Conservation (phyloP, 2,329 filamentous ascomycete species). For the Botrytis paeoniae region DNA sequence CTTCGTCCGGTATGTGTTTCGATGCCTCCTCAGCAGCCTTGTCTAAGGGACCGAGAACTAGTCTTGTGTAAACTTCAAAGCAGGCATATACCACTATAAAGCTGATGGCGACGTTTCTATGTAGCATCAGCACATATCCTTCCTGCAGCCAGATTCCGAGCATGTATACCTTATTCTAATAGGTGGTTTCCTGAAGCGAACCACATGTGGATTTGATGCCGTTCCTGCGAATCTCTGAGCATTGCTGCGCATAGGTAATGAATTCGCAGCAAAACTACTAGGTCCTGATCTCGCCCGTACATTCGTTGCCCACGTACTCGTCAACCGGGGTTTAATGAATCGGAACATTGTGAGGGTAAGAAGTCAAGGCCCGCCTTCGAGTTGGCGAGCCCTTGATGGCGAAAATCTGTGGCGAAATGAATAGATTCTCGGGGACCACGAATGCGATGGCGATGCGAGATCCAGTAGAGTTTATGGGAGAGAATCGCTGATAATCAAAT, state of each 20-base stretch:
- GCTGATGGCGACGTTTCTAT: constrained; percentile 34
- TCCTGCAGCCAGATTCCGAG: not conserved
- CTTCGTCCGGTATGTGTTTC: constrained; percentile 44
- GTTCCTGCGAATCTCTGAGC: constrained; percentile 26
- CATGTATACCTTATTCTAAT: constrained; percentile 25
- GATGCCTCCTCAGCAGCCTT: constrained; percentile 38
- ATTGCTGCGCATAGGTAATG: constrained; percentile 32
- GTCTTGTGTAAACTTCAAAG: constrained; percentile 45
- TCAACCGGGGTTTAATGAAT: constrained; percentile 25
- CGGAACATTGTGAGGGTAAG: constrained; percentile 30
- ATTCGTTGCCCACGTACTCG: constrained; percentile 15
- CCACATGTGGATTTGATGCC: constrained; percentile 29
- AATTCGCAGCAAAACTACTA: constrained; percentile 27
- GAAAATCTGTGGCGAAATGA: not conserved
- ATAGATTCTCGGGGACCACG: not conserved
- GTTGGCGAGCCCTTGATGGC: constrained; percentile 30
- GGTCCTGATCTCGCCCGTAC: not conserved
- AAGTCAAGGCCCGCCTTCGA: constrained; percentile 32
- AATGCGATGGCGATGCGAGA: not conserved
- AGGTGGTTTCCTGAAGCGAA: constrained; percentile 29
- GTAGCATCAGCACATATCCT: constrained; percentile 7
- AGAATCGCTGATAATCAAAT: not conserved
- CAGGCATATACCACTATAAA: constrained; percentile 40
- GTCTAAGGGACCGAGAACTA: constrained; percentile 48
- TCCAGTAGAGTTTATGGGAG: not conserved